These are phyloP conservation scores for Saccharomycopsis sp. DNA, from an alignment of 805 yeast species.

Conservation along the genomic window DNA sequence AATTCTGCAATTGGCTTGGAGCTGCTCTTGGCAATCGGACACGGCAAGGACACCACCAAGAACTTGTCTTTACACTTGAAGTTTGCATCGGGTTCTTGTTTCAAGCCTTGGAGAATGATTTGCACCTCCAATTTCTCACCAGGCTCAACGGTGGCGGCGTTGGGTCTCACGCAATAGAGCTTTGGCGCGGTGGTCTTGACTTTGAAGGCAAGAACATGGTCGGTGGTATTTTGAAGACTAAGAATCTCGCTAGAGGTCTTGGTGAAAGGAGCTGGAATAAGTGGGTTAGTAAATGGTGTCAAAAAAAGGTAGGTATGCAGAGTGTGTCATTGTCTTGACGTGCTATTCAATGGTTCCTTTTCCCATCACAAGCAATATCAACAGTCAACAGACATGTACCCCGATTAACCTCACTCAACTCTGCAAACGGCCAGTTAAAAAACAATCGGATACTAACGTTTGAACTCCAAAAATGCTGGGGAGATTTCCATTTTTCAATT, in stretches of 20 bases:
- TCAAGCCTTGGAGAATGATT: slow-evolving; percentile 76
- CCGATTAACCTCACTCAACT: too few relatives aligned
- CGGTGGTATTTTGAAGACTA: slow-evolving; percentile 46
- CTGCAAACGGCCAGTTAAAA: too few relatives aligned
- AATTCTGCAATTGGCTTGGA: slow-evolving; percentile 47
- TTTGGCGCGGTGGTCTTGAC: slow-evolving; percentile 98
- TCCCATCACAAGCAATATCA: not conserved
- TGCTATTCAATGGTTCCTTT: not conserved
- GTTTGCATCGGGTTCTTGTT: slow-evolving; percentile 63
- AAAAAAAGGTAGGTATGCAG: not conserved
- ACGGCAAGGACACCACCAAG: slow-evolving; percentile 77
- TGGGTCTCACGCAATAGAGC: slow-evolving; percentile 90
- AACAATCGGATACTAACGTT: slow-evolving; percentile 45
- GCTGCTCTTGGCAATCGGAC: slow-evolving; percentile 39
- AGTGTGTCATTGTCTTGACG: not conserved
- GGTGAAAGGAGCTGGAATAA: slow-evolving; percentile 65
- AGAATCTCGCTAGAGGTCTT: slow-evolving; percentile 54
- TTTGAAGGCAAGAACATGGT: slow-evolving; percentile 67
- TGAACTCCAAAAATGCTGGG: slow-evolving; percentile 67
- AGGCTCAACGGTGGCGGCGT: slow-evolving; percentile 72
- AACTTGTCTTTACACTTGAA: slow-evolving; percentile 87
- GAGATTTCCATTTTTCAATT: slow-evolving; percentile 51
- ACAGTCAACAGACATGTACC: too few relatives aligned
- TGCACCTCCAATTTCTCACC: slow-evolving; percentile 66
- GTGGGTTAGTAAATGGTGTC: not conserved